phyloP scores from a whole-genome alignment of 305 asterid species.

The Fraxinus paxiana region DNA sequence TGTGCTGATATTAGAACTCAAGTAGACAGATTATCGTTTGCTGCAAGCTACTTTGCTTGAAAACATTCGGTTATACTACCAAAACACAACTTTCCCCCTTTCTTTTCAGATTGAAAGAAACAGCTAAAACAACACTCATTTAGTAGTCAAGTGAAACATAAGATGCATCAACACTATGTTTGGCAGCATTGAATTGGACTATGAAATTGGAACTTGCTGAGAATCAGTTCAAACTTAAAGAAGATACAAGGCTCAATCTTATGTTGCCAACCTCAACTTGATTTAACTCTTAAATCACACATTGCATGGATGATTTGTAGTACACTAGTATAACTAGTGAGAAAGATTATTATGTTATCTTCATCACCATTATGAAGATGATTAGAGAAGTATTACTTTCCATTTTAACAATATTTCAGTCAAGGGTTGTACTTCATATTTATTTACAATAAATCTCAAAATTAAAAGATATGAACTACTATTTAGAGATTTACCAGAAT shows the following conservation, averaged over 20 bases:
- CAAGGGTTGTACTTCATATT: slow-evolving; percentile 13
- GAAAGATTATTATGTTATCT: slow-evolving; percentile 4
- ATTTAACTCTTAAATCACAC: slow-evolving; percentile 14
- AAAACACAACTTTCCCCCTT: neutral
- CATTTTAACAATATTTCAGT: neutral
- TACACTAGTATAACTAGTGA: neutral
- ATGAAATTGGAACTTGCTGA: neutral
- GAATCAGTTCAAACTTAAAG: slow-evolving; percentile 1
- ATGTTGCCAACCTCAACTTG: neutral
- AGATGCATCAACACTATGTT: neutral
- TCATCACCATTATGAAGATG: neutral
- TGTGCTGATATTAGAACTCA: neutral
- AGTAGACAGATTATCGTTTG: neutral
- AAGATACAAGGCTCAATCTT: neutral
- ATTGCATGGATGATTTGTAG: neutral
- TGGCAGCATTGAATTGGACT: neutral
- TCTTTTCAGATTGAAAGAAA: neutral
- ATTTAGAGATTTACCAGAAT: slow-evolving; percentile 44
- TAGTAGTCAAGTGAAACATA: neutral
- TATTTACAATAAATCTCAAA: slow-evolving; percentile 7
- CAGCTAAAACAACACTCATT: neutral
- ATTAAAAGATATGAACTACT: slow-evolving; percentile 3
- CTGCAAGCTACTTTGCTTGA: slow-evolving; percentile 3
- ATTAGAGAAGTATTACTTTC: slow-evolving; percentile 2
- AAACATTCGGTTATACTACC: neutral